Evolutionary conservation across 371 early-diverging fungal species (phyloP).

Genomic region (Aphelidium insulamus): DNA sequence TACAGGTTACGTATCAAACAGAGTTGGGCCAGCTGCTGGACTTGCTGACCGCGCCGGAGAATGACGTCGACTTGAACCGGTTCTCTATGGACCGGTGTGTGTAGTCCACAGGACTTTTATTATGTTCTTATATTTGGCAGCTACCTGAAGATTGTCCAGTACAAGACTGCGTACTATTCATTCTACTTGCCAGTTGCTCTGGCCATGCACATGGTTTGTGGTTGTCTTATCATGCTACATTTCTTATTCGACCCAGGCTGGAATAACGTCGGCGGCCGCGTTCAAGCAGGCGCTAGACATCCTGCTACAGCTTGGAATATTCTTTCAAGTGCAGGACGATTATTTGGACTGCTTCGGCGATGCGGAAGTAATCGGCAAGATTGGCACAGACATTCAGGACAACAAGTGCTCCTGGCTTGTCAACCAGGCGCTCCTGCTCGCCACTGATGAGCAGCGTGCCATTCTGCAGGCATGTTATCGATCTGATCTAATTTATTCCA

Average conservation of each 20-base stretch:
- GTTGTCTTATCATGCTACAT: background rate
- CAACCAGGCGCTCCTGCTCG: slow-evolving; percentile 59
- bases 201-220: slow-evolving; percentile 60
- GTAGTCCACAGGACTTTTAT: background rate
- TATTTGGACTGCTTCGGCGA: slow-evolving; percentile 81
- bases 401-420: slow-evolving; percentile 97
- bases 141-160: slow-evolving; percentile 82
- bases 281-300: slow-evolving; percentile 60
- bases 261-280: slow-evolving; percentile 42
- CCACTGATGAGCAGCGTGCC: slow-evolving; percentile 53
- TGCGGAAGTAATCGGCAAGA: slow-evolving; percentile 84
- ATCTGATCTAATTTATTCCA: background rate
- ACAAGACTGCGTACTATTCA: slow-evolving; percentile 96
- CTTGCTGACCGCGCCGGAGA: slow-evolving; percentile 87
- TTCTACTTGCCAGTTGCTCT: slow-evolving; percentile 94
- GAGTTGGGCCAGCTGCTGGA: slow-evolving; percentile 93
- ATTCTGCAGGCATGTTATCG: slow-evolving; percentile 39
- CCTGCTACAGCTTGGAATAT: slow-evolving; percentile 79
- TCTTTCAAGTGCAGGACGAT: slow-evolving; percentile 95
- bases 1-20: slow-evolving; percentile 67
- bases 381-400: slow-evolving; percentile 94
- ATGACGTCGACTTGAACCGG: slow-evolving; percentile 59
- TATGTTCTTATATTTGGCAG: slow-evolving; percentile 14
- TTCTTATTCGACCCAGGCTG: slow-evolving; percentile 19
- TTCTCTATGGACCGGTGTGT: slow-evolving; percentile 67